A percentile compares a stretch with the other conserved stretches of the same genome.
These are phyloP conservation scores for Polyporus arcularius DNA, from an alignment of 768 basidiomycete genomes.

Conservation along the genomic window DNA sequence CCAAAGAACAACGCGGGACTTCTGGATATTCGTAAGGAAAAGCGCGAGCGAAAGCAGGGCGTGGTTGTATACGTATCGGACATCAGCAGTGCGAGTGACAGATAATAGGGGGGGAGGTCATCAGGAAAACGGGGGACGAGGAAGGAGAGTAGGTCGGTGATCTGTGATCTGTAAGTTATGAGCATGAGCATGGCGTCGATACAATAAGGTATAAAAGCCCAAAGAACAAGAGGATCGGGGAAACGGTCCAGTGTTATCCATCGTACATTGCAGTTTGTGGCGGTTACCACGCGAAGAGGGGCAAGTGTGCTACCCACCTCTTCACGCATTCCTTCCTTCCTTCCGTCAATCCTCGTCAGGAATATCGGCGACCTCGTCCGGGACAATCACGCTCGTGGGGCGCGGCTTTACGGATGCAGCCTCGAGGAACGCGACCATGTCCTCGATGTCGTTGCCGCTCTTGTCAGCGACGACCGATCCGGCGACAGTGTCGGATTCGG, in stretches of 20 bases:
- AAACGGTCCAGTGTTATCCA: slow-evolving; percentile 3
- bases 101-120: background rate
- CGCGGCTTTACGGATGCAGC: slow-evolving; percentile 18
- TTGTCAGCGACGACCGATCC: slow-evolving; percentile 19
- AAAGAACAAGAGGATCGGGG: background rate
- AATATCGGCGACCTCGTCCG: slow-evolving; percentile 25
- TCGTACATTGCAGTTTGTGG: slow-evolving; percentile 1
- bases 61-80: no score
- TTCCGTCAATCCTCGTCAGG: slow-evolving; percentile 18
- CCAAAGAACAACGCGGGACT: no score
- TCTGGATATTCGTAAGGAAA: no score
- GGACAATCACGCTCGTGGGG: slow-evolving; percentile 20
- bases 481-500: slow-evolving; percentile 23
- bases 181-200: slow-evolving; percentile 6
- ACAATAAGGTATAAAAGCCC: slow-evolving; percentile 11
- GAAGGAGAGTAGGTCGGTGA: slow-evolving; percentile 4
- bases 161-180: slow-evolving; percentile 11
- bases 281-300: background rate
- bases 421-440: slow-evolving; percentile 70
- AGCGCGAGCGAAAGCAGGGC: no score
- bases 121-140: background rate
- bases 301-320: background rate
- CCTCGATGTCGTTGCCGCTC: slow-evolving; percentile 52
- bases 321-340: background rate
- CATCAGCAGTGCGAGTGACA: background rate